Evolutionary conservation across 1,284 basidiomycete genomes (phyloP).

Genomic region (Trichosporon sp.): DNA sequence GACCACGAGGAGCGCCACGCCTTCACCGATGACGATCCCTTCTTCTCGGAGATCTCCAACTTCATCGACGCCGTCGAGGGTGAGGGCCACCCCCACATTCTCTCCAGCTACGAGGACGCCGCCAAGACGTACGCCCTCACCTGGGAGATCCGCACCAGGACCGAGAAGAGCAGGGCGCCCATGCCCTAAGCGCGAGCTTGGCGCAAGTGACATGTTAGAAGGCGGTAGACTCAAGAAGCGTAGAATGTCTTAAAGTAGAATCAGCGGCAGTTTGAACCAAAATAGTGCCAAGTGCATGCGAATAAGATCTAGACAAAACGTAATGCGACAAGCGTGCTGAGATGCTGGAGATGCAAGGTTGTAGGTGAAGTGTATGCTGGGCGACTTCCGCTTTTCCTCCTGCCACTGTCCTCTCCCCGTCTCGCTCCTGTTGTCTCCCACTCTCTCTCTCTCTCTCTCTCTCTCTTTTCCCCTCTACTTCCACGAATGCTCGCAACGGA

Average conservation of each 20-base stretch:
- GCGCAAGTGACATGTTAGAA: too few relatives aligned
- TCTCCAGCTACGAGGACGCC: slow-evolving; percentile 66
- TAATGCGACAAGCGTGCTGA: neutral
- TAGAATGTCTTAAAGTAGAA: too few relatives aligned
- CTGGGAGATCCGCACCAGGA: slow-evolving; percentile 45
- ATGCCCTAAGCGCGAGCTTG: neutral
- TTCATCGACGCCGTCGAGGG: slow-evolving; percentile 77
- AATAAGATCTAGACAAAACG: neutral
- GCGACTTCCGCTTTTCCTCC: neutral
- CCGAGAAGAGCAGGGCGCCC: slow-evolving; percentile 35
- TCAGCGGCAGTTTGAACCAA: neutral
- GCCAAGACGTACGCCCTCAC: slow-evolving; percentile 74
- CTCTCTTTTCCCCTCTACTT: neutral
- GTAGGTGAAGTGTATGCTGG: neutral
- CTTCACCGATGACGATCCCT: slow-evolving; percentile 82
- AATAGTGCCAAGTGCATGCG: neutral
- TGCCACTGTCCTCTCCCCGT: neutral
- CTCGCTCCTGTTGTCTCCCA: neutral
- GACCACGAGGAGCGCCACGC: slow-evolving; percentile 75
- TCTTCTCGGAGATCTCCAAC: slow-evolving; percentile 86
- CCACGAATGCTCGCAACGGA: neutral
- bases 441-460: neutral
- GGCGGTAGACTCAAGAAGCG: neutral
- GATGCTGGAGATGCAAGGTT: neutral
- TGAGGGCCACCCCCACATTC: slow-evolving; percentile 52